These are phyloP conservation scores for Yamadazyma oceani DNA, from an alignment of 1,139 yeast species.

Conservation along the genomic window DNA sequence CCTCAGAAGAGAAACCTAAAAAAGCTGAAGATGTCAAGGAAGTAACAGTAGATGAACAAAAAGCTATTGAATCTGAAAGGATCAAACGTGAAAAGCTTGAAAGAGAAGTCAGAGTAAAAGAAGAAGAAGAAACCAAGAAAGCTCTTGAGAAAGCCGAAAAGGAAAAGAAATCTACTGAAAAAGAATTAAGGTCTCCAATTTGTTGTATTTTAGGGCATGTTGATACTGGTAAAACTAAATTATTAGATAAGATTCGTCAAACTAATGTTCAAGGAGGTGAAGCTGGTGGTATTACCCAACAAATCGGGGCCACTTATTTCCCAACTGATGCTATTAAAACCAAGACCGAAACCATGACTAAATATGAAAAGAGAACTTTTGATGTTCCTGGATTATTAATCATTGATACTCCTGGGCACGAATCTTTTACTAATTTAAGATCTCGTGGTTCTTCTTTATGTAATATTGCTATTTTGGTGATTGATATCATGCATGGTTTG, in stretches of 20 bases:
- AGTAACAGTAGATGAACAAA: constrained; percentile 21
- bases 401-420: constrained; percentile 99
- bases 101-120: constrained; percentile 20
- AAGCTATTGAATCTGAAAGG: constrained; percentile 14
- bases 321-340: constrained; percentile 91
- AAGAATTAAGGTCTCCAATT: constrained; percentile 91
- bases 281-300: constrained; percentile 99
- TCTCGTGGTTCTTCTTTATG: constrained; percentile 98
- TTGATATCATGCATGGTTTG: constrained; percentile 98
- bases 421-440: constrained; percentile 95
- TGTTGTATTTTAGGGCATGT: constrained; percentile 99
- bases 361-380: constrained; percentile 78
- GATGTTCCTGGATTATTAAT: constrained; percentile 96
- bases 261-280: constrained; percentile 99
- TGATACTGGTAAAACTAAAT: constrained; percentile 98
- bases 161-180: constrained; percentile 23
- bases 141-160: constrained; percentile 19
- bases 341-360: constrained; percentile 89
- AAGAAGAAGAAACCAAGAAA: constrained; percentile 15
- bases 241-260: constrained; percentile 95
- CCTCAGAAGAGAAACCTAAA: constrained; percentile 20
- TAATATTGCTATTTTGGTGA: constrained; percentile 97
- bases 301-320: constrained; percentile 99
- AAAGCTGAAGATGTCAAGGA: constrained; percentile 25
- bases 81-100: constrained; percentile 19